Evolutionary conservation across 495 filamentous ascomycete genomes (phyloP), one percentile per base, ranked within the genome.

Genomic region (Penicillium atrosanguineum): DNA sequence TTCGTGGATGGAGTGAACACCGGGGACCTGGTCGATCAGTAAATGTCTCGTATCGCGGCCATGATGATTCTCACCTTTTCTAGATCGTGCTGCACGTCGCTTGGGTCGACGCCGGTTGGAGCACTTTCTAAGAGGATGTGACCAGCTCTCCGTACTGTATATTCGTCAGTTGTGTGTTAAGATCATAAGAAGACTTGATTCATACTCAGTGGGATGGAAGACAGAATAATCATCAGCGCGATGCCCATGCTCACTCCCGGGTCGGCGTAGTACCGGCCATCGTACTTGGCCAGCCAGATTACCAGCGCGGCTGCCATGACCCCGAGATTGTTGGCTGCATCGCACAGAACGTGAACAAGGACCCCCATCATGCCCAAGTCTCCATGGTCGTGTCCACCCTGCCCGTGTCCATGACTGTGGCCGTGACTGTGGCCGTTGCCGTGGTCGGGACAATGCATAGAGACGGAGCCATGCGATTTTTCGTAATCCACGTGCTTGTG

Each of bases 91-190:
- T 89, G 84, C 64, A 97, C 87, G 52, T 95, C 85, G 40, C 82
- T 79, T 48, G 89, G 71, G 26, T 85, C 78, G 58, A 97, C 83
- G 14, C 86, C 85, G 11, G 83, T 83, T 0, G 92, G 92, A 0
- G 87, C 89, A 34, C 89, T 90, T 68, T 96, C 90, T 1, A 97
- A 79, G 8, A 97, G 77, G 40, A 96, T 91, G 12, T 56, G 40
- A 12, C 79, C 78, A 7, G 65, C 55, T 19, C 59, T 59, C 34
- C 68, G 70, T 38, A 78, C 74, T 75, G 40, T 25, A 9, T 8
- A 48, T n/a, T 16, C n/a, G n/a, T n/a, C n/a, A n/a, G n/a, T n/a
- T 19, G 45, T 63, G 16, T 57, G 56, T 18, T 46, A 47, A 15
- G n/a, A 7, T 18, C 7, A 7, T 6, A 28, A 42, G 1, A 7